phyloP scores from a whole-genome alignment of 768 basidiomycete species.

The Chalciporus sphaerocephalus region DNA sequence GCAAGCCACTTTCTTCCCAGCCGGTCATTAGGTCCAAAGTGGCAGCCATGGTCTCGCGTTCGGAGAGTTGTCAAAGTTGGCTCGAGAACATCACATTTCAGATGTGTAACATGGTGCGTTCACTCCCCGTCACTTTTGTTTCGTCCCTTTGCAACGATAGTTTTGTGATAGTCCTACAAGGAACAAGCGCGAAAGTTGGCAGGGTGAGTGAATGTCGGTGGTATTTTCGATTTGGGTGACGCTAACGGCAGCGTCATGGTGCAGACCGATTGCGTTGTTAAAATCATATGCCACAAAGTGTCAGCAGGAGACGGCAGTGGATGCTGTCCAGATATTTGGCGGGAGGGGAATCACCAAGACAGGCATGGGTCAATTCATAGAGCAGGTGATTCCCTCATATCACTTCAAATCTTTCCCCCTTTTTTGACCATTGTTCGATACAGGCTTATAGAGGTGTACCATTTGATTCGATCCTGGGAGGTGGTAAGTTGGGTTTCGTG shows the following conservation, averaged over 20 bases:
- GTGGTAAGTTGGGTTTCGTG: slow-evolving; percentile 4
- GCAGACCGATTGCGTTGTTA: slow-evolving; percentile 50
- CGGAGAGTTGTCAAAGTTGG: slow-evolving; percentile 74
- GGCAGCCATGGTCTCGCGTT: slow-evolving; percentile 64
- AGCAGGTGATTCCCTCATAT: slow-evolving; percentile 69
- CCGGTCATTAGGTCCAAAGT: slow-evolving; percentile 76
- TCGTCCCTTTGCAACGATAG: slow-evolving; percentile 15
- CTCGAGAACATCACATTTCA: slow-evolving; percentile 77
- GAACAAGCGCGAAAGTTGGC: slow-evolving; percentile 65
- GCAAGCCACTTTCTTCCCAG: slow-evolving; percentile 62
- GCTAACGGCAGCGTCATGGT: not conserved
- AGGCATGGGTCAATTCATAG: slow-evolving; percentile 75
- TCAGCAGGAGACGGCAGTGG: slow-evolving; percentile 51
- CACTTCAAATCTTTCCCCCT: slow-evolving; percentile 14
- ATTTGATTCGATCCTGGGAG: slow-evolving; percentile 28
- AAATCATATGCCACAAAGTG: slow-evolving; percentile 54
- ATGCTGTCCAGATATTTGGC: slow-evolving; percentile 83
- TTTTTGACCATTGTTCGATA: slow-evolving; percentile 4
- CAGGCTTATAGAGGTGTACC: slow-evolving; percentile 20
- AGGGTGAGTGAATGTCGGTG: slow-evolving; percentile 39
- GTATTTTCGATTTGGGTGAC: not conserved
- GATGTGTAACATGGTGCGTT: slow-evolving; percentile 69
- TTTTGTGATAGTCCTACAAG: slow-evolving; percentile 48
- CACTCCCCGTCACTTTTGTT: not conserved
- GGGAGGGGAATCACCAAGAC: slow-evolving; percentile 81